phyloP scores from a whole-genome alignment of 1,284 basidiomycete genomes.

The Meira nashicola region DNA sequence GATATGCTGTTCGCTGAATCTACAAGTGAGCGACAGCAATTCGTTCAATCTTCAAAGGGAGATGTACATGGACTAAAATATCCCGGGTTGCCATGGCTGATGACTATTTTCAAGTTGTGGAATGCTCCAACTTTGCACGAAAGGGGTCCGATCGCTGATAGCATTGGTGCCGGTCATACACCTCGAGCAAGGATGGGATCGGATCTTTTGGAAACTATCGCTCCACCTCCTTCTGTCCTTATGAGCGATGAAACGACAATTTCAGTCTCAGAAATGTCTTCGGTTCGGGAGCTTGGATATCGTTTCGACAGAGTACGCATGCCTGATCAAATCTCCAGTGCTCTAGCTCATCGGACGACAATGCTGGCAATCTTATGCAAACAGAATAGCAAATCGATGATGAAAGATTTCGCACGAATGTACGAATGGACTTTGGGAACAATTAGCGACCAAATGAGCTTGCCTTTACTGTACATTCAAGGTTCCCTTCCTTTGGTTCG shows the following conservation, averaged over 20 bases:
- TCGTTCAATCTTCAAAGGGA: neutral
- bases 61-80: neutral
- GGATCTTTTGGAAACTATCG: neutral
- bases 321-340: neutral
- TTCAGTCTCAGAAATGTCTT: neutral
- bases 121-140: neutral
- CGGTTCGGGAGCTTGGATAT: neutral
- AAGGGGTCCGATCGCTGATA: neutral
- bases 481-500: too few species aligned
- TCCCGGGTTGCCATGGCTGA: neutral
- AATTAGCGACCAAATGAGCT: too few species aligned
- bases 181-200: conserved; percentile 1
- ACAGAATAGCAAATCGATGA: neutral
- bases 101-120: conserved; percentile 1
- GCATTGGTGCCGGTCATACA: too few species aligned
- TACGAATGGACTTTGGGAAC: too few species aligned
- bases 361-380: neutral
- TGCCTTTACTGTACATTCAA: too few species aligned
- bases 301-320: neutral
- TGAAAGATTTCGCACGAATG: neutral
- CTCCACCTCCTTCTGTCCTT: neutral
- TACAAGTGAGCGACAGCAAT: neutral
- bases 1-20: conserved; percentile 18
- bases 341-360: conserved; percentile 2
- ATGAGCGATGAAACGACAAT: neutral